Percentiles rank a stretch among this genome's conserved stretches.
phyloP scores from a whole-genome alignment of 1,139 yeast genomes.

The Magnusiomyces sp. region DNA sequence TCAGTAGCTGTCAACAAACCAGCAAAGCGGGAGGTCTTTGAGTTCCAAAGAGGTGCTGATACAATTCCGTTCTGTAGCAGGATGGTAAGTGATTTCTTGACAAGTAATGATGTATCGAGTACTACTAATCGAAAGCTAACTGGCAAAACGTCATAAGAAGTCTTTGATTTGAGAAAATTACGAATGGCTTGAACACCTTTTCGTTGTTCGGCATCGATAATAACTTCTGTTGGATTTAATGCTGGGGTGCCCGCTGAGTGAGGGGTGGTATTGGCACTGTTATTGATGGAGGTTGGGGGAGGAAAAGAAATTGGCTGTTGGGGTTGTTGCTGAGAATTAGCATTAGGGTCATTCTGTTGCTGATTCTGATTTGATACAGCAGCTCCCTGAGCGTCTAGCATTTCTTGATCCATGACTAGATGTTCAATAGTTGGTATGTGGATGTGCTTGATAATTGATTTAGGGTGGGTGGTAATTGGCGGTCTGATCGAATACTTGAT shows the following conservation, averaged over 20 bases:
- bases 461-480: no score
- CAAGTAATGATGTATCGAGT: slow-evolving; percentile 81
- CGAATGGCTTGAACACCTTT: slow-evolving; percentile 52
- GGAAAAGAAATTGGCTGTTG: background rate
- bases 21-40: slow-evolving; percentile 80
- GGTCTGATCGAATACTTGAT: no score
- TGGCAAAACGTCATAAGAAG: slow-evolving; percentile 93
- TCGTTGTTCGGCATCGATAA: slow-evolving; percentile 18
- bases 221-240: slow-evolving; percentile 2
- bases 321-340: background rate
- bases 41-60: slow-evolving; percentile 96
- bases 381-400: background rate
- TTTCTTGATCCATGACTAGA: slow-evolving; percentile 3
- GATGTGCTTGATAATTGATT: no score
- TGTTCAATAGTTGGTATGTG: no score
- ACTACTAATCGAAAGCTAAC: slow-evolving; percentile 91
- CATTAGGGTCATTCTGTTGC: background rate
- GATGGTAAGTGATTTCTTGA: slow-evolving; percentile 85
- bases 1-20: slow-evolving; percentile 90
- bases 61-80: slow-evolving; percentile 89
- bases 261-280: background rate
- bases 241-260: background rate
- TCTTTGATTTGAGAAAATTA: slow-evolving; percentile 75
- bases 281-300: background rate
- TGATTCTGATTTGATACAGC: background rate